Percentiles rank a stretch among this genome's conserved stretches.
Evolutionary conservation across 2,329 filamentous ascomycete genomes (phyloP).

Genomic region (Pseudogymnoascus sp.): DNA sequence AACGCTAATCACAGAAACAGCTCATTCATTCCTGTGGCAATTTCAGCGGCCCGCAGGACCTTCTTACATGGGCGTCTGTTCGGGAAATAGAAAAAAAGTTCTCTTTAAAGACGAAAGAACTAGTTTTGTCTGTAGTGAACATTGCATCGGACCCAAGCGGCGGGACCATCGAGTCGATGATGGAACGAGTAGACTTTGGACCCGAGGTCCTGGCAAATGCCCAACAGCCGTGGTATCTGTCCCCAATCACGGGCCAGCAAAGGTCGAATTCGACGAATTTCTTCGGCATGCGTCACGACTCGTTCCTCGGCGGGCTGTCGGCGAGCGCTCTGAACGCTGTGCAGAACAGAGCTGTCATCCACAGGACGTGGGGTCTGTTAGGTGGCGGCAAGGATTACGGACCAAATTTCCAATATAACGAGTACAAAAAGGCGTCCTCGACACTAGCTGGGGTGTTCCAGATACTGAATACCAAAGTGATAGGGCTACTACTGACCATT

Average conservation of each 20-base stretch:
- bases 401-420: constrained; percentile 50
- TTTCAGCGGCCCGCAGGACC: not conserved
- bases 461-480: constrained; percentile 37
- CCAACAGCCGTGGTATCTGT: not conserved
- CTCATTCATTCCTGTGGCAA: not conserved
- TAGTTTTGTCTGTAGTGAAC: not conserved
- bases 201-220: not conserved
- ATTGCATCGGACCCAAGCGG: not conserved
- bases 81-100: not conserved
- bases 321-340: constrained; percentile 40
- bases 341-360: constrained; percentile 49
- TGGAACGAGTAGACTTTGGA: not conserved
- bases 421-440: constrained; percentile 46
- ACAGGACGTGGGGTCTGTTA: constrained; percentile 56
- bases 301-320: constrained; percentile 49
- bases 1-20: not conserved
- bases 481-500: constrained; percentile 31
- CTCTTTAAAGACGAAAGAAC: not conserved
- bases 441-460: constrained; percentile 41
- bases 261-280: constrained; percentile 38
- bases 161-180: not conserved
- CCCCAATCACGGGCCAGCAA: constrained; percentile 19
- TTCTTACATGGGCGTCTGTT: not conserved
- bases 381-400: constrained; percentile 46
- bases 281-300: constrained; percentile 43